These are phyloP conservation scores for Phytophthora pinifolia DNA, from an alignment of 352 stramenopile genomes.

Conservation along the genomic window DNA sequence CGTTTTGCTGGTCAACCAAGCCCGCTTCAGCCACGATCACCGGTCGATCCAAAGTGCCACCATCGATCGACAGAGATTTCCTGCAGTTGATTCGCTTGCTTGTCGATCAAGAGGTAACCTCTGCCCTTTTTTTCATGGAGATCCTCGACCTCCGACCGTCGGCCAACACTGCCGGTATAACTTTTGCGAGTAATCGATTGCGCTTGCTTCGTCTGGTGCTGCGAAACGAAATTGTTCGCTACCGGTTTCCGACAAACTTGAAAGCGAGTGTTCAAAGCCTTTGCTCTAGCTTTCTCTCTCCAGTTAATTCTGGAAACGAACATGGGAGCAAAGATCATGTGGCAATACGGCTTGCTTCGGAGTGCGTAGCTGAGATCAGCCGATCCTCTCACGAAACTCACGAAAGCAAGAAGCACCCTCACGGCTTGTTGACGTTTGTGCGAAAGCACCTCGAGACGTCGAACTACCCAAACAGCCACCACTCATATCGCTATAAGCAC, in stretches of 20 bases:
- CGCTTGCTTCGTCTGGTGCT: constrained; percentile 24
- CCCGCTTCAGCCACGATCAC: not conserved
- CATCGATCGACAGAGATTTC: constrained; percentile 34
- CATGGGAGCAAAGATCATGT: not conserved
- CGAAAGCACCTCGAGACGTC: constrained; percentile 9
- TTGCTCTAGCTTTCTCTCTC: constrained; percentile 8
- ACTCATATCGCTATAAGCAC: constrained; percentile 20
- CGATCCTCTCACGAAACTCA: not conserved
- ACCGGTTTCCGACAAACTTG: constrained; percentile 6
- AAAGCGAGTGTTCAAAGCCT: constrained; percentile 12
- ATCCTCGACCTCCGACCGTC: constrained; percentile 13
- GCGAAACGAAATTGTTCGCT: constrained; percentile 14
- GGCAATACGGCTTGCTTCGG: constrained; percentile 11
- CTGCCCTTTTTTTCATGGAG: constrained; percentile 32
- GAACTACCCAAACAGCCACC: constrained; percentile 3
- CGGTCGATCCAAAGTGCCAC: constrained; percentile 1
- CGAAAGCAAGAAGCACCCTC: constrained; percentile 1
- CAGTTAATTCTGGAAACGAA: not conserved
- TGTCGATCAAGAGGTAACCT: constrained; percentile 33
- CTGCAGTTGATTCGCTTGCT: constrained; percentile 45
- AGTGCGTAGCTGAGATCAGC: constrained; percentile 24
- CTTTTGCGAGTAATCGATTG: constrained; percentile 15
- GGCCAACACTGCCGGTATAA: not conserved
- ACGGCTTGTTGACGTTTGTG: constrained; percentile 1
- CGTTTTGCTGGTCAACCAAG: constrained; percentile 36